Evolutionary conservation across 139 green algal species (phyloP).

Genomic region (Coelastrella sp.): DNA sequence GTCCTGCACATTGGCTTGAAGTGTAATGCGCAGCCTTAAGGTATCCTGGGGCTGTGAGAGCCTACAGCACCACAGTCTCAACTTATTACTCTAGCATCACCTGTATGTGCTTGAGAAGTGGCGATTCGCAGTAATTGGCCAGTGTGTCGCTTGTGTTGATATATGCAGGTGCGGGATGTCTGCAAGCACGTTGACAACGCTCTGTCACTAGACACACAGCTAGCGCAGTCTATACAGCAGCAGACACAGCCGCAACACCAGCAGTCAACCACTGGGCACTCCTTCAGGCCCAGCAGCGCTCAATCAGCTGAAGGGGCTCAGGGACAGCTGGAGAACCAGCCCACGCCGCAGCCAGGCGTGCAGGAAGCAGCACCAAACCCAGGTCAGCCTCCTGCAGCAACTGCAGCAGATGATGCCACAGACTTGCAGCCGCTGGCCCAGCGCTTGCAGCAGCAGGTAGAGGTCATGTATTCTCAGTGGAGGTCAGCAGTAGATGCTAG

Average conservation of each 20-base stretch:
- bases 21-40: too few relatives aligned
- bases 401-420: constrained; percentile 7
- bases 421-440: constrained; percentile 41
- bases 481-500: constrained; percentile 1
- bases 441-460: constrained; percentile 24
- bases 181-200: constrained; percentile 24
- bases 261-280: not conserved
- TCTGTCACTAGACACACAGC: not conserved
- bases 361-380: too few relatives aligned
- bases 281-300: too few relatives aligned
- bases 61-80: too few relatives aligned
- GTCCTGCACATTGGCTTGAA: too few relatives aligned
- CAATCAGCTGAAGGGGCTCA: not conserved
- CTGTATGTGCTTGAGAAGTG: too few relatives aligned
- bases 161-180: constrained; percentile 28
- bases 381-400: not conserved
- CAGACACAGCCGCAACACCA: not conserved
- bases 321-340: too few relatives aligned
- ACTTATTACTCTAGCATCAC: too few relatives aligned
- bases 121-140: too few relatives aligned
- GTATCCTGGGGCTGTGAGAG: too few relatives aligned
- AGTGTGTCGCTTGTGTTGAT: too few relatives aligned
- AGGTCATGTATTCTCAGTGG: constrained; percentile 46
- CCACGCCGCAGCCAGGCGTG: too few relatives aligned
- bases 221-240: not conserved